phyloP scores from a whole-genome alignment of 495 filamentous ascomycete genomes.

The Amniculicola lignicola region DNA sequence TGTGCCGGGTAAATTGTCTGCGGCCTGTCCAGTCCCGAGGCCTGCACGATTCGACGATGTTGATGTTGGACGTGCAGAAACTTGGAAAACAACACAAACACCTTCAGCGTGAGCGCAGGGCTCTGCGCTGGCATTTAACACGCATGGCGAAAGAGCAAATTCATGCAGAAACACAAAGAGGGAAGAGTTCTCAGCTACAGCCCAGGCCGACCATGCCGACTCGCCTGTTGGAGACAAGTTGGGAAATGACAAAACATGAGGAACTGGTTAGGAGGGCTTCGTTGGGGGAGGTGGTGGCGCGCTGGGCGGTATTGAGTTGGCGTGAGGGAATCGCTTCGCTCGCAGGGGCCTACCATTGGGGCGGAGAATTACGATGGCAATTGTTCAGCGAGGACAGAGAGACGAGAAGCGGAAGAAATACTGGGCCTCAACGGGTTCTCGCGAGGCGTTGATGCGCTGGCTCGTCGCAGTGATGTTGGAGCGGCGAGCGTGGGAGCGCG shows the following conservation, averaged over 20 bases:
- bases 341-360: too few relatives aligned
- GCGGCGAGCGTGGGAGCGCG: too few relatives aligned
- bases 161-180: too few relatives aligned
- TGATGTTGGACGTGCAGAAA: conserved; percentile 22
- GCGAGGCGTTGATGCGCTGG: too few relatives aligned
- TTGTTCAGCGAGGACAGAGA: not conserved
- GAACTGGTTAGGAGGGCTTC: not conserved
- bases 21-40: not conserved
- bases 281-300: conserved; percentile 3
- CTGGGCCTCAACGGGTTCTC: too few relatives aligned
- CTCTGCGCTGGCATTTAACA: conserved; percentile 16
- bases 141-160: not conserved
- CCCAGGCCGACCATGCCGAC: too few relatives aligned
- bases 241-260: too few relatives aligned
- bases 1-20: conserved; percentile 6
- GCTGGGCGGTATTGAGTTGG: conserved; percentile 13
- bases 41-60: not conserved
- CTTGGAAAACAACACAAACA: conserved; percentile 10
- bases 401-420: too few relatives aligned
- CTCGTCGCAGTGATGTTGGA: too few relatives aligned
- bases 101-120: not conserved
- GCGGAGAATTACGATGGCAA: not conserved
- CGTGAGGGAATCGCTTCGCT: too few relatives aligned
- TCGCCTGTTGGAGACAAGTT: too few relatives aligned
- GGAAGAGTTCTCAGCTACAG: too few relatives aligned